These are phyloP conservation scores for Microascus cirrosus DNA, from an alignment of 2,329 filamentous ascomycete genomes.

Conservation along the genomic window DNA sequence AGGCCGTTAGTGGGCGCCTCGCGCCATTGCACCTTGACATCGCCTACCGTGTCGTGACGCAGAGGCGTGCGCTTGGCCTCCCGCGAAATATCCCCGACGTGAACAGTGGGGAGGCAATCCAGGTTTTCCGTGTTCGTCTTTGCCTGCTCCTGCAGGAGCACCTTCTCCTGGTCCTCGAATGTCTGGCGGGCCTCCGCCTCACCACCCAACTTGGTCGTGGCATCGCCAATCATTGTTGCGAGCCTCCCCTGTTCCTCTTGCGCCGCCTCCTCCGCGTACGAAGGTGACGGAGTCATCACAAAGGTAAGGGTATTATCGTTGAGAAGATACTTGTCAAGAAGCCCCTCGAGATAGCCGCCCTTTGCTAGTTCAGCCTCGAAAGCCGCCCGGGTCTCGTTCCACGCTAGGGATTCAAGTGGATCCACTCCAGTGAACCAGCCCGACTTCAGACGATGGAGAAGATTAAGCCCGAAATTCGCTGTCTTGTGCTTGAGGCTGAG, in stretches of 20 bases:
- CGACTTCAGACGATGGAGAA: slow-evolving; percentile 79
- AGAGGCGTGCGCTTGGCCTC: slow-evolving; percentile 50
- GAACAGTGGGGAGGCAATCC: slow-evolving; percentile 76
- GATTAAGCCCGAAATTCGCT: slow-evolving; percentile 82
- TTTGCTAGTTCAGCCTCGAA: slow-evolving; percentile 70
- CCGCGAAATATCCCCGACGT: slow-evolving; percentile 81
- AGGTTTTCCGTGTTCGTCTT: slow-evolving; percentile 76
- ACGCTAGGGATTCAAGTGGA: slow-evolving; percentile 81
- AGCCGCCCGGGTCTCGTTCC: slow-evolving; percentile 76
- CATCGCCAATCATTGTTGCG: slow-evolving; percentile 60
- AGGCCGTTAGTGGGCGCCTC: slow-evolving; percentile 90
- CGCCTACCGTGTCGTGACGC: slow-evolving; percentile 54
- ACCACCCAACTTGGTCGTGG: slow-evolving; percentile 56
- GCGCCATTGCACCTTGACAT: slow-evolving; percentile 72
- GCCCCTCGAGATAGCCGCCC: slow-evolving; percentile 68
- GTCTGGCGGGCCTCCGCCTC: slow-evolving; percentile 60
- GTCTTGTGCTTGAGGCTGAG: slow-evolving; percentile 94
- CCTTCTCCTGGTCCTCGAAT: slow-evolving; percentile 67
- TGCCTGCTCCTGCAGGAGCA: slow-evolving; percentile 71
- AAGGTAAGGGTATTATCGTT: slow-evolving; percentile 83
- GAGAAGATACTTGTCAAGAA: slow-evolving; percentile 83
- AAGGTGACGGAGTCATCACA: slow-evolving; percentile 80
- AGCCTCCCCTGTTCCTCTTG: slow-evolving; percentile 68
- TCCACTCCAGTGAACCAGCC: slow-evolving; percentile 95
- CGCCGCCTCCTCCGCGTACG: slow-evolving; percentile 62